Conservation (phyloP, 2,329 filamentous ascomycete genomes). For the Diaporthe sp. region DNA sequence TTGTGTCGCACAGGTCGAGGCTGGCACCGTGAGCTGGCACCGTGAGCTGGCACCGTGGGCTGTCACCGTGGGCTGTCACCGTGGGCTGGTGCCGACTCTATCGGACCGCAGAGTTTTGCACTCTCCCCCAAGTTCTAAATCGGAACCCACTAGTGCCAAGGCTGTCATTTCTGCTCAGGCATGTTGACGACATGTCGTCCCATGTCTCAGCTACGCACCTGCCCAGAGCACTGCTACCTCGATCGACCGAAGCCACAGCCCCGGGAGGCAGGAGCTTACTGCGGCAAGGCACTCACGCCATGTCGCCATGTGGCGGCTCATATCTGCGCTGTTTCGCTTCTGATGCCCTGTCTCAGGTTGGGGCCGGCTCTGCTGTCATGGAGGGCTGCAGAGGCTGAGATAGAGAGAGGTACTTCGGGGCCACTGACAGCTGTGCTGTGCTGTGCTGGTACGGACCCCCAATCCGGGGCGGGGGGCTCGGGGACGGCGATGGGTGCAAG, state of each 20-base stretch:
- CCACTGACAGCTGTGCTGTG: background rate
- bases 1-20: background rate
- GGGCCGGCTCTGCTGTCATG: background rate
- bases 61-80: background rate
- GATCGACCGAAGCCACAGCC: constrained; percentile 9
- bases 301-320: constrained; percentile 31
- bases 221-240: constrained; percentile 3
- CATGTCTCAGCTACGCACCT: constrained; percentile 10
- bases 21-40: background rate
- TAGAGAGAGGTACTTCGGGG: background rate
- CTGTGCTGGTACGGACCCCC: constrained; percentile 5
- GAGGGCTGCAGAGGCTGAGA: background rate
- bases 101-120: background rate
- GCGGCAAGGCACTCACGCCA: constrained; percentile 21
- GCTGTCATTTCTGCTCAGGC: constrained; percentile 11
- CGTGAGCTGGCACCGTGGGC: background rate
- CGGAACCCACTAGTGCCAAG: constrained; percentile 31
- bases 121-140: background rate
- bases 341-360: constrained; percentile 21
- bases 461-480: background rate
- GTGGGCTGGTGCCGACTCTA: constrained; percentile 13
- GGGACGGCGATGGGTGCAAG: background rate
- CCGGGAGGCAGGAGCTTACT: constrained; percentile 23
- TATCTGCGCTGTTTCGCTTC: constrained; percentile 17
- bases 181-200: constrained; percentile 5